Evolutionary conservation across 129 eudicot genomes (phyloP).

Genomic region (Flaveria trinervia): DNA sequence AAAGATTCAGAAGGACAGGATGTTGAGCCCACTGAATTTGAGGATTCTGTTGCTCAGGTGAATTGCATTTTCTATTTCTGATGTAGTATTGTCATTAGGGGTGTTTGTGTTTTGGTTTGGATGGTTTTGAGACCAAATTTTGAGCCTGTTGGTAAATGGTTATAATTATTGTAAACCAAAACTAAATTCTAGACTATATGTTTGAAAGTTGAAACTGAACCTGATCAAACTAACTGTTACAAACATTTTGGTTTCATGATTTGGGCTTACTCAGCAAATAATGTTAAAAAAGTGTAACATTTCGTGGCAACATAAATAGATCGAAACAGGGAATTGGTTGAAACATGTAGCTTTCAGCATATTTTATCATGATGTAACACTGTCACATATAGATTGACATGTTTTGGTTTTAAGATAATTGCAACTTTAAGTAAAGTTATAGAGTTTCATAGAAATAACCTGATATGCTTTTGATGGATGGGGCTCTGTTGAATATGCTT

Average conservation of each 20-base stretch:
- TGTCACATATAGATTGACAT: no score
- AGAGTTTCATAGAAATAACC: no score
- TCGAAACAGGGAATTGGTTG: no score
- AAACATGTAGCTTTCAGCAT: no score
- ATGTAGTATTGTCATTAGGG: not conserved
- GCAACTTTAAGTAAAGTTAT: no score
- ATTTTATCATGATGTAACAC: no score
- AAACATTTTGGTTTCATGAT: not conserved
- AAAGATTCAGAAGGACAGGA: constrained; percentile 82
- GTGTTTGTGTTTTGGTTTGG: not conserved
- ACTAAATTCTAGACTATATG: not conserved
- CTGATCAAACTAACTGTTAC: not conserved
- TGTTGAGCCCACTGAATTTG: constrained; percentile 75
- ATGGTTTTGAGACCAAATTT: not conserved
- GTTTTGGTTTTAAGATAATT: no score
- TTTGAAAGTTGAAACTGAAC: not conserved
- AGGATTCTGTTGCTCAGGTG: constrained; percentile 80
- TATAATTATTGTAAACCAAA: not conserved
- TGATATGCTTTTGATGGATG: no score
- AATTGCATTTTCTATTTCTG: not conserved
- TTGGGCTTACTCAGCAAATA: not conserved
- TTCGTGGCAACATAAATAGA: not conserved
- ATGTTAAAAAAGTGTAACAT: not conserved
- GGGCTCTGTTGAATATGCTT: no score
- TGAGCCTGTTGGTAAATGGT: not conserved